Conservation (phyloP, 1,284 basidiomycete genomes). For the Gomphus bonarii region DNA sequence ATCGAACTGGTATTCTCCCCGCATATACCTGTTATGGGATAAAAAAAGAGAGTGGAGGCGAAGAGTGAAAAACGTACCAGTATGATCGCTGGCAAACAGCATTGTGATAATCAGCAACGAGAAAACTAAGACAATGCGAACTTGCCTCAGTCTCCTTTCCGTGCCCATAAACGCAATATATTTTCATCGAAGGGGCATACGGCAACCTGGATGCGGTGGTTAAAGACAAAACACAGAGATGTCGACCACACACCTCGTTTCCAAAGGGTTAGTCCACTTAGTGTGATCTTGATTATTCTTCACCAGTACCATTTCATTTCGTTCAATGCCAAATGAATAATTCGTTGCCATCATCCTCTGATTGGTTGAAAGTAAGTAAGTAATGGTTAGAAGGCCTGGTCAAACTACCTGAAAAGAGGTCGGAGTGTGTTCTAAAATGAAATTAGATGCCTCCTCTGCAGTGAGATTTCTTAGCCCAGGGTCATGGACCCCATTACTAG, state of each 20-base stretch:
- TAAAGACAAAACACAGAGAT: not conserved
- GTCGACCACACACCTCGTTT: conserved; percentile 51
- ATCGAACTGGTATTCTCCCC: conserved; percentile 60
- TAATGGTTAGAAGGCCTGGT: not conserved
- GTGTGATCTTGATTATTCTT: conserved; percentile 61
- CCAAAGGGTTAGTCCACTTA: conserved; percentile 96
- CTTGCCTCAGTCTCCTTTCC: conserved; percentile 92
- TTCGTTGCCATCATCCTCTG: conserved; percentile 86
- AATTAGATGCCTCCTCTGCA: conserved; percentile 61
- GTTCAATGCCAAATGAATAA: conserved; percentile 91
- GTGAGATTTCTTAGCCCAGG: conserved; percentile 62
- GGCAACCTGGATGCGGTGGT: conserved; percentile 49
- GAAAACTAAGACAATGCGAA: not conserved
- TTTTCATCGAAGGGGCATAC: conserved; percentile 84
- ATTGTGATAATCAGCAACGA: not conserved
- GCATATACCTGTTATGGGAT: conserved; percentile 46
- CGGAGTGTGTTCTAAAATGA: conserved; percentile 83
- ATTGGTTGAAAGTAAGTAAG: conserved; percentile 5
- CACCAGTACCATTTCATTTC: conserved; percentile 53
- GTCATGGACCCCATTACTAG: conserved; percentile 5
- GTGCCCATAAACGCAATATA: conserved; percentile 91
- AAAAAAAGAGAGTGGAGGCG: not conserved
- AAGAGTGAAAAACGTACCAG: conserved; percentile 34
- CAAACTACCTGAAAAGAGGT: conserved; percentile 62
- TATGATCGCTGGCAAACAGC: conserved; percentile 52